phyloP scores from a whole-genome alignment of 2,329 filamentous ascomycete species.

The Ceratocystis cacaofunesta region DNA sequence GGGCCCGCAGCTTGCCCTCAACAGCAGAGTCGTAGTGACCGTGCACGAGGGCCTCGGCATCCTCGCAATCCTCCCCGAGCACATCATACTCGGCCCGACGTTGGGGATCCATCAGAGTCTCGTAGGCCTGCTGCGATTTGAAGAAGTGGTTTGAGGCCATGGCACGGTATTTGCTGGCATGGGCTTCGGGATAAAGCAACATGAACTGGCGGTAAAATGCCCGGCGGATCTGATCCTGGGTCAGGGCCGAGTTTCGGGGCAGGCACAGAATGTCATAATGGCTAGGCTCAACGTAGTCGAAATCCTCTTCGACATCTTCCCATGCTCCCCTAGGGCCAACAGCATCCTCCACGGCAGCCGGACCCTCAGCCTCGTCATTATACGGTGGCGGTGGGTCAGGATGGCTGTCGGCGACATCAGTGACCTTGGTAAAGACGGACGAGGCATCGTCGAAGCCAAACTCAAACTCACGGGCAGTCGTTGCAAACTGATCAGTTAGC shows the following conservation, averaged over 20 bases:
- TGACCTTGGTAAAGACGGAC: constrained; percentile 27
- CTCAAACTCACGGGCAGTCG: constrained; percentile 32
- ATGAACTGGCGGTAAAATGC: constrained; percentile 33
- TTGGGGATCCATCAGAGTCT: constrained; percentile 32
- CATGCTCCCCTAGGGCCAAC: constrained; percentile 7
- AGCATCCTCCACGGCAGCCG: constrained; percentile 11
- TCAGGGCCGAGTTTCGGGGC: constrained; percentile 23
- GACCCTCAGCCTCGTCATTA: constrained; percentile 18
- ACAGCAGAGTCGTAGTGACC: constrained; percentile 18
- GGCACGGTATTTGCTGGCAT: constrained; percentile 27
- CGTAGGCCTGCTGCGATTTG: constrained; percentile 31
- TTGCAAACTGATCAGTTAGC: constrained; percentile 34
- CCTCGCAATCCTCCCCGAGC: constrained; percentile 17
- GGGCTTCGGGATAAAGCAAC: constrained; percentile 31
- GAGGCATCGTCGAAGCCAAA: constrained; percentile 35
- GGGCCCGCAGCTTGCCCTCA: constrained; percentile 17
- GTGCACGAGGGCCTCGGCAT: constrained; percentile 17
- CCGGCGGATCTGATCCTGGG: constrained; percentile 26
- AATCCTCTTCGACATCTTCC: constrained; percentile 17
- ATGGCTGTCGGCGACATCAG: constrained; percentile 12
- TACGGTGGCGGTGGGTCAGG: constrained; percentile 8
- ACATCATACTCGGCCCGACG: constrained; percentile 30
- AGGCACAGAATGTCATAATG: constrained; percentile 34
- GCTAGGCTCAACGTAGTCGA: constrained; percentile 22
- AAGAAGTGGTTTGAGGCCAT: constrained; percentile 29